Conservation (phyloP, 139 green algal species). For the Marvania coccoides region DNA sequence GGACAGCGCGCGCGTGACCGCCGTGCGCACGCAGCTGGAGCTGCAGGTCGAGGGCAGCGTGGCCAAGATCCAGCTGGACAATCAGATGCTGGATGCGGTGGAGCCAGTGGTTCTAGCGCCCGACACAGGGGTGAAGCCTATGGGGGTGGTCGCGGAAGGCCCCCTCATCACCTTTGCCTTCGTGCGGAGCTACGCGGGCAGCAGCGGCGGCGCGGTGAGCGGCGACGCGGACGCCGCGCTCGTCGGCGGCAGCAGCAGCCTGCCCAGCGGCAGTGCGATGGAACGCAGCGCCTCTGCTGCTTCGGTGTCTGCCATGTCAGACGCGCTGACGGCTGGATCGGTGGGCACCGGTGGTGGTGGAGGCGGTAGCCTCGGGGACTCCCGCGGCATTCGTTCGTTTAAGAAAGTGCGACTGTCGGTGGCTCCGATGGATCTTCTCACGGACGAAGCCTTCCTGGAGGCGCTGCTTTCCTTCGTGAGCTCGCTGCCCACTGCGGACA, state of each 20-base stretch:
- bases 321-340: background rate
- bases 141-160: background rate
- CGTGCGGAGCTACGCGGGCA: constrained; percentile 34
- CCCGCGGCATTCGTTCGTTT: constrained; percentile 62
- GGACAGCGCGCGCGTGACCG: constrained; percentile 14
- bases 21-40: constrained; percentile 6
- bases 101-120: constrained; percentile 73
- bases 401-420: constrained; percentile 46
- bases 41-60: constrained; percentile 35
- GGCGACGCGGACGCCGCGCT: background rate
- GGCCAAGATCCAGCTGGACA: constrained; percentile 72
- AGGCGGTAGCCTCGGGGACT: background rate
- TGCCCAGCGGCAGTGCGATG: background rate
- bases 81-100: constrained; percentile 74
- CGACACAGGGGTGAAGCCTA: constrained; percentile 15
- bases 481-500: constrained; percentile 55
- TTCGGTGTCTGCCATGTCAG: background rate
- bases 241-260: background rate
- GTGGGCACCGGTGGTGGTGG: background rate
- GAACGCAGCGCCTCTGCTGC: background rate
- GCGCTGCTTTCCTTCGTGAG: constrained; percentile 62
- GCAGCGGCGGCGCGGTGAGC: background rate
- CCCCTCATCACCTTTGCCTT: constrained; percentile 40
- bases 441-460: constrained; percentile 70
- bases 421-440: constrained; percentile 19